Base-by-base conservation (phyloP, 148 eudicot species). In the Persicaria tinctoria region DNA sequence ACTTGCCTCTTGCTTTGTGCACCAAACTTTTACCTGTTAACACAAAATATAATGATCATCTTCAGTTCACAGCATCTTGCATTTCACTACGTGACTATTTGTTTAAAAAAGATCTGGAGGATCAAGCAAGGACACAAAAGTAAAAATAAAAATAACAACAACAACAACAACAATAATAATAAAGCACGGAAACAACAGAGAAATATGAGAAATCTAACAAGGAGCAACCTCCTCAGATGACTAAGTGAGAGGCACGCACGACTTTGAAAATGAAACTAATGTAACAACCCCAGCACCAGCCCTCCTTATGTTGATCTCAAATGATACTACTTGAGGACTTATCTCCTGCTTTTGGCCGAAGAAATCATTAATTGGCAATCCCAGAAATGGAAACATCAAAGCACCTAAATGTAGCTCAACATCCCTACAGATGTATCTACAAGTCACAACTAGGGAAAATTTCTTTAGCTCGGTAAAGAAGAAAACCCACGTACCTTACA, bases 1-100 rank as follows among this genome's bases (percentile, higher is more conserved):
- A 79, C 93, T 89, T 73, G 88, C 83, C 83, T 89, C 93, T 82
- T 89, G 93, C 38, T 81, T 87, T 48, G 88, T 89, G 83, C 91
- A 87, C 93, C 93, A 89, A 23, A 89, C 84, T 82, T 89, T 89
- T 73, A 89, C 93, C 93, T 89, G 86, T 74, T 73, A 70, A 57
- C 20, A 47, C 55, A 69, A 54, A 75, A 51, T 64, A 76, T 48
- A 78, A 32, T 18, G 55, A 14, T 49, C 32, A n/a, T 9, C 20
- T 10, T 51, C 16, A 14, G 51, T 32, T 32, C 2, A 32, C 46
- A 78, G 38, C 48, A 41, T 44, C 70, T 66, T 12, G 46, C 68
- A 63, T 63, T 32, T 63, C 46, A 11, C 46, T 63, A 63, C 16
- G 8, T 8, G 46, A 23, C n/a, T 10, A 11, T 3, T 63, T 47